phyloP scores from a whole-genome alignment of 2,329 filamentous ascomycete genomes.

The Cladosporium sp. region DNA sequence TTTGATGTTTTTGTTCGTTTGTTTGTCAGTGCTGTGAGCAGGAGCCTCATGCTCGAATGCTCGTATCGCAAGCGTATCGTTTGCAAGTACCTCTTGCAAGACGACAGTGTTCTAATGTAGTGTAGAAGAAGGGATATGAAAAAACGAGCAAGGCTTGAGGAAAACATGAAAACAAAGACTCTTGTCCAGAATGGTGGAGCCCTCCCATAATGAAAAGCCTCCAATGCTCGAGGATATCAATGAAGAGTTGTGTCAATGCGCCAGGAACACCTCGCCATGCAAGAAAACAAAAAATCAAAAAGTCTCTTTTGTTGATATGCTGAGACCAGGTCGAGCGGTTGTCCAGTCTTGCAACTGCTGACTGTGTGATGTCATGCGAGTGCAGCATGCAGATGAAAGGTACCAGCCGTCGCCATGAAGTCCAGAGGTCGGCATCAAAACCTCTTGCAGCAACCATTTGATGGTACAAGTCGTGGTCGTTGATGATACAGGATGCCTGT shows the following conservation, averaged over 20 bases:
- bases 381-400: neutral
- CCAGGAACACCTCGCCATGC: conserved; percentile 31
- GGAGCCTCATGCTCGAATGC: too few species aligned
- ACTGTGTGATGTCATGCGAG: conserved; percentile 7
- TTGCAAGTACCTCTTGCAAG: neutral
- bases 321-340: conserved; percentile 9
- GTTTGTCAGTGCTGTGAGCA: too few species aligned
- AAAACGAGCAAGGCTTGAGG: conserved; percentile 2
- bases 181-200: conserved; percentile 1
- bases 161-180: neutral
- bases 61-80: too few species aligned
- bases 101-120: neutral
- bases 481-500: conserved; percentile 17
- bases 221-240: conserved; percentile 18
- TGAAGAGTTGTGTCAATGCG: conserved; percentile 12
- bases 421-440: conserved; percentile 26
- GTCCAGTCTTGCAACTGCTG: neutral
- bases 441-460: conserved; percentile 20
- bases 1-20: too few species aligned
- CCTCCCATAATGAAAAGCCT: conserved; percentile 15
- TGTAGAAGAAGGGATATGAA: neutral
- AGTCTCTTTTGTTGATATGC: conserved; percentile 4
- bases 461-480: conserved; percentile 27
- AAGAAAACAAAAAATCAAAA: conserved; percentile 17
- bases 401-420: neutral